These are phyloP conservation scores for Pugionium dolabratum DNA, from an alignment of 345 rosid genomes.

Conservation along the genomic window DNA sequence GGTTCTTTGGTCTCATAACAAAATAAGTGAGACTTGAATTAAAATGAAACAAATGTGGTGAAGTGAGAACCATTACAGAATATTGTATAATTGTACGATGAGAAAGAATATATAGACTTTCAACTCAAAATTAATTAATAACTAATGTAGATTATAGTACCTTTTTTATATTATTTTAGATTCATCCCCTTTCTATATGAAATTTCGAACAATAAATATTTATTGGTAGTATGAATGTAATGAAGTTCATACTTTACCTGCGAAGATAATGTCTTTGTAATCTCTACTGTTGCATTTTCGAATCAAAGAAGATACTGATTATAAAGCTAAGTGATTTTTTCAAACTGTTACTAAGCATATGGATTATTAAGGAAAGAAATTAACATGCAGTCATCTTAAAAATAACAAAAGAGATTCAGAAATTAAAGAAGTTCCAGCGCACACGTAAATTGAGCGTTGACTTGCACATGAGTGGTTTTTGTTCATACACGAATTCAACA, in stretches of 20 bases:
- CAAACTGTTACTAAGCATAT: not conserved
- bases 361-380: constrained; percentile 3
- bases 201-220: no score
- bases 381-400: not conserved
- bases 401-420: constrained; percentile 1
- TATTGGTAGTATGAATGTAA: no score
- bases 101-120: not conserved
- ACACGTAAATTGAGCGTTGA: constrained; percentile 19
- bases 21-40: not conserved
- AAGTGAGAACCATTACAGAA: not conserved
- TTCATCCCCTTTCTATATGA: not conserved
- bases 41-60: not conserved
- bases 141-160: not conserved
- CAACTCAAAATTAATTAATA: not conserved
- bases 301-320: not conserved
- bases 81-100: constrained; percentile 1
- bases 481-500: not conserved
- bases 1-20: not conserved
- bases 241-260: not conserved
- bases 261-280: not conserved
- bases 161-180: not conserved
- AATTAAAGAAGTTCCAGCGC: constrained; percentile 14
- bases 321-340: not conserved
- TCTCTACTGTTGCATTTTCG: not conserved
- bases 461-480: constrained; percentile 23